Evolutionary conservation across 2,329 filamentous ascomycete species (phyloP), one percentile per base, ranked within the genome.

Genomic region (Trichoderma arundinaceum): DNA sequence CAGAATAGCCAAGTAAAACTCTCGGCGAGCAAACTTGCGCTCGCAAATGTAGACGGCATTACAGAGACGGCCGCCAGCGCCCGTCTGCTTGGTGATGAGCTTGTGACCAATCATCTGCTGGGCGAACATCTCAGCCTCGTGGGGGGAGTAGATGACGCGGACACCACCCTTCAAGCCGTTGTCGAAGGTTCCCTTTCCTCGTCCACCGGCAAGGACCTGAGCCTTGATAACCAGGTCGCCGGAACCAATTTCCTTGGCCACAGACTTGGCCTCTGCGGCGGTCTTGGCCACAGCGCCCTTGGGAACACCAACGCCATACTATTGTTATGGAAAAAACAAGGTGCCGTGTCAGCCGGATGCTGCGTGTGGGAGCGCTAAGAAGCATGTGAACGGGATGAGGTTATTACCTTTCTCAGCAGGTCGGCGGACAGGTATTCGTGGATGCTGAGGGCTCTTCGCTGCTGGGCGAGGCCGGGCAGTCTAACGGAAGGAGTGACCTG

Each of bases 201-300:
- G 91, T 71, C 95, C 95, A 82, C 95, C 95, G 69, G 95, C 95
- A 69, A 99, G 91, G 68, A 99, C 95, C 85, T 99, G 95, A 69
- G 95, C 95, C 88, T 99, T 99, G 87, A 99, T 98, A 74, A 99
- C 95, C 88, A 97, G 94, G 80, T 99, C 95, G 78, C 96, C 94
- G 74, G 86, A 90, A 84, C 92, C 91, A 76, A 99, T 95, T 71
- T 89, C 84, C 83, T 94, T 94, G 66, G 95, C 95, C 75, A 98
- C 87, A 74, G 88, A 84, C 86, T 97, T 94, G 72, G 95, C 95
- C 85, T 98, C 95, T 75, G 90, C 88, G 54, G 91, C 87, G 69
- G 84, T 90, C 79, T 88, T 89, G 73, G 95, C 95, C 75, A 96
- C 93, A 77, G 90, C 84, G 72, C 95, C 95, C 79, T 93, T 90